Base-by-base conservation (phyloP, 805 yeast genomes). In the Starmerella bacillaris region DNA sequence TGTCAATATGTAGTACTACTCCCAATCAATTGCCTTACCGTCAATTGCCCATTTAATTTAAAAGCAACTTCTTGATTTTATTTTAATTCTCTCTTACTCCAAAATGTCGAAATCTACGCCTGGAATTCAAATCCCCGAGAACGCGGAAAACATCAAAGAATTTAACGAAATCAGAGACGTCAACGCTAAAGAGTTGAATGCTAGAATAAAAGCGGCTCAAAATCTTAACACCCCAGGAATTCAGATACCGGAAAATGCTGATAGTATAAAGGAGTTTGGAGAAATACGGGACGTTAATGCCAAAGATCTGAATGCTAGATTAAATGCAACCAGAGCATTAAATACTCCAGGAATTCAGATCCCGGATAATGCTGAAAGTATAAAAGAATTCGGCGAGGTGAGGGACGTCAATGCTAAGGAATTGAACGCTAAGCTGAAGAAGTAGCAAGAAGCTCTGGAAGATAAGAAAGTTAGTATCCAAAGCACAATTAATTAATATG, bases 281-380 rank as follows among this genome's bases (percentile, higher is more conserved):
- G 67, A 71, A 45, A 63, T 72, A 18, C 48, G 63, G 34, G 59
- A 68, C 40, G 76, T 69, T 21, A 70, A 71, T 47, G 70, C 75
- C 21, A 60, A 68, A 53, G 62, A 67, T 34, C 63, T 78, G 45
- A 76, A 76, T 35, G 55, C 49, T 28, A 28, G 16, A 9, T n/a
- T n/a, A 22, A n/a, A 22, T 12, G n/a, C 26, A 12, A n/a, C 26
- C 12, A 12, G n/a, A 22, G n/a, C 12, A 22, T 12, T 22, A 22
- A n/a, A n/a, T n/a, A n/a, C n/a, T n/a, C 82, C 89, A 20, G 93
- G 93, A 31, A 64, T 78, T 40, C 67, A 61, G 26, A 53, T 77
- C 45, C 86, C 86, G 31, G 48, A 59, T 27, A 67, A 77, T 49
- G 65, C 79, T 15, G 66, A 64, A 30, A 64, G 70, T n/a, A 68